Evolutionary conservation across 352 stramenopile species (phyloP), one percentile per base, ranked within the genome.

Genomic region (Globisporangium yorkense): DNA sequence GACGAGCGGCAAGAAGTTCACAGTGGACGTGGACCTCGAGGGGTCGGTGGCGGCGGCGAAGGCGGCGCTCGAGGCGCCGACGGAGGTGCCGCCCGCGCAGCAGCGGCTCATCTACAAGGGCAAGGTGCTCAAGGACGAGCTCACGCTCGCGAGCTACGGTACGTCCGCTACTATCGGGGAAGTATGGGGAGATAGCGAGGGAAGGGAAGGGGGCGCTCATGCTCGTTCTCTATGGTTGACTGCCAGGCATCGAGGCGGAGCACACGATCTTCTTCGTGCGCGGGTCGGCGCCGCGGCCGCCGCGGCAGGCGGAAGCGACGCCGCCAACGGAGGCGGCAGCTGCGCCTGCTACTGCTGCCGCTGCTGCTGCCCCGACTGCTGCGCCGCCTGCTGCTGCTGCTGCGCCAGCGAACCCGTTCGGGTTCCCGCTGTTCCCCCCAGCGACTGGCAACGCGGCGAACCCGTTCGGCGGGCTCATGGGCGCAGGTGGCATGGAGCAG

Each of bases 101-200:
- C 88, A 96, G 68, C 83, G 88, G 5, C 77, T 96, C 55, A 96
- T 96, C 56, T 89, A 88, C 71, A 93, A 94, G 66, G 88, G 88
- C 54, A 97, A 95, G 66, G 83, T 97, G 56, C 80, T 97, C 55
- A 93, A 96, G 65, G 87, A 97, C 65, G 87, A 96, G 15, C 68
- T 80, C 44, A 94, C 85, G 21, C 74, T 96, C 50, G 68, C 72
- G 20, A 89, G 80, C 65, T 96, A 96, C 68, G 82, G 80, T 91
- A 64, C 31, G 66, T 65, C n/a, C 13, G 24, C 24, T 27, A 27
- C 24, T 27, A 27, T 27, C 24, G 24, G 33, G 33, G 33, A 37
- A 37, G 33, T 10, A 37, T 6, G 9, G 33, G 9, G 33, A 37
- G 33, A 37, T 37, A 37, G 33, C 9, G 40, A 45, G 5, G 13